Conservation (phyloP, 805 yeast species). For the Saccharomycopsis sp. region DNA sequence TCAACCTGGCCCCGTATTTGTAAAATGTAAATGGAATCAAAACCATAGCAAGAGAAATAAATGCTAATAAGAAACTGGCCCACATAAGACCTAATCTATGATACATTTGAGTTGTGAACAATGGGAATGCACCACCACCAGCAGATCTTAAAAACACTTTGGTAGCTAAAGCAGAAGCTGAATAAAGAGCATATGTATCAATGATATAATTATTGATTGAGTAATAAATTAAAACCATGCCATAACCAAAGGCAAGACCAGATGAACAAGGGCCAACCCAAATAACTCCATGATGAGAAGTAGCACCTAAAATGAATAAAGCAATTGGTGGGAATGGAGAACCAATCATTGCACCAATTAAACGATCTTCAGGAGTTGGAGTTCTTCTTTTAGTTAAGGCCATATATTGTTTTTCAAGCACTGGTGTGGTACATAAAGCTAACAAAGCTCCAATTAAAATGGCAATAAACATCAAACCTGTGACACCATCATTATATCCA, state of each 20-base stretch:
- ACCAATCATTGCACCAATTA: slow-evolving; percentile 74
- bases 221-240: slow-evolving; percentile 68
- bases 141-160: slow-evolving; percentile 72
- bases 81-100: slow-evolving; percentile 62
- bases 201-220: slow-evolving; percentile 76
- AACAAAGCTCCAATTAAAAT: slow-evolving; percentile 76
- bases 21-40: slow-evolving; percentile 62
- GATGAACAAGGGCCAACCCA: slow-evolving; percentile 77
- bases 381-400: slow-evolving; percentile 39
- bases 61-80: slow-evolving; percentile 75
- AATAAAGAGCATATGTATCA: slow-evolving; percentile 77
- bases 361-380: slow-evolving; percentile 72
- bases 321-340: slow-evolving; percentile 77
- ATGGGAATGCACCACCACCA: slow-evolving; percentile 82
- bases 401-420: slow-evolving; percentile 54
- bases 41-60: slow-evolving; percentile 69
- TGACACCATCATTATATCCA: slow-evolving; percentile 63
- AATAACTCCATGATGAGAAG: slow-evolving; percentile 55
- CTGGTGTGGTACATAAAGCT: slow-evolving; percentile 67
- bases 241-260: slow-evolving; percentile 73
- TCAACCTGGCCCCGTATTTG: slow-evolving; percentile 50
- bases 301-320: slow-evolving; percentile 71
- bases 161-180: slow-evolving; percentile 74
- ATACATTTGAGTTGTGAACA: slow-evolving; percentile 76
- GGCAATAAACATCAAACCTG: slow-evolving; percentile 85